Base-by-base conservation (phyloP, 371 early-diverging fungal genomes). In the Rhizomucor miehei region DNA sequence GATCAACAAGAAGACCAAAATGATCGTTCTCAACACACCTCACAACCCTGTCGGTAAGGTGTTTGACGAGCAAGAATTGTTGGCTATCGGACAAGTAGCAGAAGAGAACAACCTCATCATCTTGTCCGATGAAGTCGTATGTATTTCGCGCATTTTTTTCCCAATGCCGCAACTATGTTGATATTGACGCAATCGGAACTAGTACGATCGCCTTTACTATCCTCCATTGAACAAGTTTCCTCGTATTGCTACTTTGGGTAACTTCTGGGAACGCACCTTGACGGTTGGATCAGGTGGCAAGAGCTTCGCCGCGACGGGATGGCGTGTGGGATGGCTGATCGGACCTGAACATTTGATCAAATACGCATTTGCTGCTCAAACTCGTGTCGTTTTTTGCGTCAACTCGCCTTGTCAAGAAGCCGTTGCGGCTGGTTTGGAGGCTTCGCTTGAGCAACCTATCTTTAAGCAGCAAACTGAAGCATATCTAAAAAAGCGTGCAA, bases 311-410 rank as follows among this genome's bases (percentile, higher is more conserved):
- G 91, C 93, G 6, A 97, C 98, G 1, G 98, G 98, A 17, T 97
- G 98, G 98, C 92, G 96, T 58, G 82, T 97, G 19, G 98, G 98
- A 43, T 97, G 97, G 97, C 67, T 89, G 40, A 82, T 95, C 47
- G 97, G 91, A 8, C 90, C 93, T 23, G 82, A 79, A 20, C 74
- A 82, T 17, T 60, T 96, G 40, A 80, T 91, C 50, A 77, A 88
- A 34, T 77, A 90, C 12, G 80, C 88, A 0, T 82, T 94, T 69
- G 82, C 92, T 23, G 94, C 95, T 1, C 97, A 96, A 63, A 89
- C 92, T 23, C 90, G 92, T 60, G 82, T 93, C 38, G 91, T 94
- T 0, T 97, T 95, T 61, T 85, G 89, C 55, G 87, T 90, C 48
- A 90, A 85, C 62, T 89, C 94, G 0, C 96, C 96, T 4, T 83